Evolutionary conservation across 2,329 filamentous ascomycete genomes (phyloP).

Genomic region (Zymoseptoria tritici): DNA sequence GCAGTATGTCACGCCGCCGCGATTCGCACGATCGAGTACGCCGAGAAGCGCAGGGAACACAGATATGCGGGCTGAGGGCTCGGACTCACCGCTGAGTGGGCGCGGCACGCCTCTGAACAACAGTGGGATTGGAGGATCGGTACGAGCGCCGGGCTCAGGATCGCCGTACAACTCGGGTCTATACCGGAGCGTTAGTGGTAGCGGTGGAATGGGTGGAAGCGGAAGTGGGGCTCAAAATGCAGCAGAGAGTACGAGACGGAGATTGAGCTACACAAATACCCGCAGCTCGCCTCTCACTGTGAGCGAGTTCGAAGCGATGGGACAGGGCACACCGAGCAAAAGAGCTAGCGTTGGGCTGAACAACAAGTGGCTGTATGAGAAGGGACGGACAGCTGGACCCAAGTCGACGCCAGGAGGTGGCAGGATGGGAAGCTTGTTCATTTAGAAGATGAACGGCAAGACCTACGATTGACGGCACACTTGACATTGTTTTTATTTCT

Average conservation of each 20-base stretch:
- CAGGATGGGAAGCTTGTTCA: not conserved
- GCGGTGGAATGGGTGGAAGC: not conserved
- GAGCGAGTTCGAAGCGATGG: constrained; percentile 22
- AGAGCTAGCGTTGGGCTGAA: constrained; percentile 67
- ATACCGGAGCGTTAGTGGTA: not conserved
- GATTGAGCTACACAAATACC: constrained; percentile 56
- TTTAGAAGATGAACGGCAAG: not conserved
- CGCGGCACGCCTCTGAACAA: constrained; percentile 33
- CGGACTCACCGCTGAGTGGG: constrained; percentile 52
- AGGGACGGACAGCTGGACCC: constrained; percentile 40
- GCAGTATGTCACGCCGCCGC: constrained; percentile 75
- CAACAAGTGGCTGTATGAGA: constrained; percentile 93
- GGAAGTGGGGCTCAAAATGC: constrained; percentile 34
- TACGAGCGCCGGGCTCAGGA: constrained; percentile 3
- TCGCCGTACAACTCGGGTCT: constrained; percentile 11
- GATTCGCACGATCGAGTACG: constrained; percentile 69
- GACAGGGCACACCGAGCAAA: constrained; percentile 29
- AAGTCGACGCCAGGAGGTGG: not conserved
- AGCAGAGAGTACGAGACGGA: constrained; percentile 35
- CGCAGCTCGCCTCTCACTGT: constrained; percentile 43
- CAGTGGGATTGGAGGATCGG: constrained; percentile 3
- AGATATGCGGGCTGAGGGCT: constrained; percentile 25
- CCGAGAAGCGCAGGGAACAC: constrained; percentile 55
- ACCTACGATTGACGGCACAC: not conserved
- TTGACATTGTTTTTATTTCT: not conserved